Conservation (phyloP, 148 eudicot genomes). For the Nyssa sinensis region DNA sequence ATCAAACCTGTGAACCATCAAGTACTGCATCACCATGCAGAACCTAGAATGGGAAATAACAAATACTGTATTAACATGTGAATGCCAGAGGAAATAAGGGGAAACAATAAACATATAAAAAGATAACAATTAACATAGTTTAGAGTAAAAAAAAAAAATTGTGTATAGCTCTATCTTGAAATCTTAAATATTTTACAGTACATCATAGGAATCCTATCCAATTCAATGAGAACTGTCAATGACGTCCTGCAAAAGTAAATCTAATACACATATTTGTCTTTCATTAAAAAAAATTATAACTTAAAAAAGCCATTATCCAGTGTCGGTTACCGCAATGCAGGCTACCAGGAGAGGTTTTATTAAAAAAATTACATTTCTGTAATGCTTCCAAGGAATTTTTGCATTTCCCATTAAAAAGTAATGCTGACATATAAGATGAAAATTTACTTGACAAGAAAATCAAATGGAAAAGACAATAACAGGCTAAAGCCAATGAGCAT, state of each 20-base stretch:
- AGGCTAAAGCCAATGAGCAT: not conserved
- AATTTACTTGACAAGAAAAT: not conserved
- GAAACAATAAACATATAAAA: not conserved
- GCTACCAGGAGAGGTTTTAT: no score
- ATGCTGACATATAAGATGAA: not conserved
- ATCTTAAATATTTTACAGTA: not conserved
- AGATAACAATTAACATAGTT: not conserved
- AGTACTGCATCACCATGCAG: conserved; percentile 97
- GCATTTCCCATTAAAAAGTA: not conserved
- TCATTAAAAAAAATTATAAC: not conserved
- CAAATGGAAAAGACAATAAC: not conserved
- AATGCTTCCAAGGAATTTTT: not conserved
- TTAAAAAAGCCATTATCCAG: no score
- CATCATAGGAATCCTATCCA: not conserved
- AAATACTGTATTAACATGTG: not conserved
- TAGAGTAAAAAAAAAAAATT: not conserved
- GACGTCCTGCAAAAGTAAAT: not conserved
- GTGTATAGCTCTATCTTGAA: not conserved
- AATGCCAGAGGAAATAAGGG: conserved; percentile 8
- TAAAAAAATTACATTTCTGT: not conserved
- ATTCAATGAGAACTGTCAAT: not conserved
- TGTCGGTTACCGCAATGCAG: no score
- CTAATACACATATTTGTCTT: no score
- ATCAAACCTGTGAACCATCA: conserved; percentile 68
- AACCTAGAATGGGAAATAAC: conserved; percentile 45